These are phyloP conservation scores for Talaromyces sp. DNA, from an alignment of 2,329 filamentous ascomycete species.

Conservation along the genomic window DNA sequence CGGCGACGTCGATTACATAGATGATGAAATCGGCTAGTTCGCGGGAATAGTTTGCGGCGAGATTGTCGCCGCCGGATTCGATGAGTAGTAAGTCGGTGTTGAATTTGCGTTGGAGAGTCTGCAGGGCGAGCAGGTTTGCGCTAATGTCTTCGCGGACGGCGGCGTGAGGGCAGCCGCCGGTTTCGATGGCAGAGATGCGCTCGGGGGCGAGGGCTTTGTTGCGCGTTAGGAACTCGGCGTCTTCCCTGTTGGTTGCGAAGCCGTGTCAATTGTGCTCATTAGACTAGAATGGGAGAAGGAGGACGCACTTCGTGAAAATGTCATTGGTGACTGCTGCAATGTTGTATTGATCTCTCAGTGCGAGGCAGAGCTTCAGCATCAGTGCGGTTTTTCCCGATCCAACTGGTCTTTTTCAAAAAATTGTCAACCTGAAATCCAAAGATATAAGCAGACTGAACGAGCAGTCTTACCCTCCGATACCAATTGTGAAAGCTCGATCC, in stretches of 20 bases:
- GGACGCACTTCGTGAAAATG: conserved; percentile 79
- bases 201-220: conserved; percentile 76
- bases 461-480: conserved; percentile 81
- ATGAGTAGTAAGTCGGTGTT: conserved; percentile 82
- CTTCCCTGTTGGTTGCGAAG: conserved; percentile 57
- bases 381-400: conserved; percentile 96
- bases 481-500: conserved; percentile 88
- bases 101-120: conserved; percentile 80
- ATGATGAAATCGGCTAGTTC: conserved; percentile 97
- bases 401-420: conserved; percentile 66
- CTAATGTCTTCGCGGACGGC: conserved; percentile 96
- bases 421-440: neutral
- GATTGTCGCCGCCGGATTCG: conserved; percentile 92
- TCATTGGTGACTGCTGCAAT: conserved; percentile 97
- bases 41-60: conserved; percentile 92
- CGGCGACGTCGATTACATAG: conserved; percentile 96
- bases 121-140: conserved; percentile 86
- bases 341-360: conserved; percentile 74
- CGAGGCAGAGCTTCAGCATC: conserved; percentile 88
- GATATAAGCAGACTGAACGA: neutral
- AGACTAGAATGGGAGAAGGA: neutral
- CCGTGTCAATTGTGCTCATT: neutral
- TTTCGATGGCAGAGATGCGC: conserved; percentile 94
- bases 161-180: conserved; percentile 93
- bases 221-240: conserved; percentile 93